Percentiles rank a stretch among this genome's conserved stretches.
These are phyloP conservation scores for Teunomyces cretensis DNA, from an alignment of 805 yeast species.

Conservation along the genomic window DNA sequence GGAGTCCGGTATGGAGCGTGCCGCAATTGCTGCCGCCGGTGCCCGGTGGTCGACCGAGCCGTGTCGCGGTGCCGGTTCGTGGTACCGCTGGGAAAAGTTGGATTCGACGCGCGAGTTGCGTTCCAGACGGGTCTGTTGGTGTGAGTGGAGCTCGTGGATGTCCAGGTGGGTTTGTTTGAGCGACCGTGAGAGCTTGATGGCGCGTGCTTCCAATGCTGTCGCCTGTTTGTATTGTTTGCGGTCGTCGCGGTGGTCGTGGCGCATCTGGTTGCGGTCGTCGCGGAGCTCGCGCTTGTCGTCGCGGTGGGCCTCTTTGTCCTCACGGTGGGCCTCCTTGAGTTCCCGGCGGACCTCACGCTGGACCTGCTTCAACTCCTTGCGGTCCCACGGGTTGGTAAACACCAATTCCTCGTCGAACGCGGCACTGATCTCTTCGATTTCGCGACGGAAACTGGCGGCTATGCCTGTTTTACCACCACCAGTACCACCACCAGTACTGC, in stretches of 20 bases:
- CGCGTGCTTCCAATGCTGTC: background rate
- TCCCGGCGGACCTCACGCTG: background rate
- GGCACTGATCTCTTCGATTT: conserved; percentile 7
- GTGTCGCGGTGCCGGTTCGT: background rate
- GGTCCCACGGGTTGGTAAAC: conserved; percentile 6
- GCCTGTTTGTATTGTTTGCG: background rate
- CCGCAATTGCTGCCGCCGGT: background rate
- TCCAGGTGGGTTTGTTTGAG: conserved; percentile 3
- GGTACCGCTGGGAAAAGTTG: background rate
- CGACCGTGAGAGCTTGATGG: conserved; percentile 1
- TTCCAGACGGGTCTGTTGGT: background rate
- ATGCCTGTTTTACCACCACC: background rate
- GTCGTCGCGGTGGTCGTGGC: background rate
- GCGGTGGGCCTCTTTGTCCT: background rate
- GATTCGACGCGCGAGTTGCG: background rate
- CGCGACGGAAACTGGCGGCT: background rate
- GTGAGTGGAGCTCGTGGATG: background rate
- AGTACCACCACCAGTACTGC: background rate
- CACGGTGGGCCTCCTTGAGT: background rate
- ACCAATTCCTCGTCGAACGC: background rate
- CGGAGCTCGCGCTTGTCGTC: conserved; percentile 3
- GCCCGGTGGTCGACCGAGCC: background rate
- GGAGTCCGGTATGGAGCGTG: background rate
- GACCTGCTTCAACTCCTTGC: conserved; percentile 3
- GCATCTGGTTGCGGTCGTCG: background rate